Evolutionary conservation across 2,329 filamentous ascomycete genomes (phyloP), one percentile per base, ranked within the genome.

Genomic region (Tolypocladium nubicola): DNA sequence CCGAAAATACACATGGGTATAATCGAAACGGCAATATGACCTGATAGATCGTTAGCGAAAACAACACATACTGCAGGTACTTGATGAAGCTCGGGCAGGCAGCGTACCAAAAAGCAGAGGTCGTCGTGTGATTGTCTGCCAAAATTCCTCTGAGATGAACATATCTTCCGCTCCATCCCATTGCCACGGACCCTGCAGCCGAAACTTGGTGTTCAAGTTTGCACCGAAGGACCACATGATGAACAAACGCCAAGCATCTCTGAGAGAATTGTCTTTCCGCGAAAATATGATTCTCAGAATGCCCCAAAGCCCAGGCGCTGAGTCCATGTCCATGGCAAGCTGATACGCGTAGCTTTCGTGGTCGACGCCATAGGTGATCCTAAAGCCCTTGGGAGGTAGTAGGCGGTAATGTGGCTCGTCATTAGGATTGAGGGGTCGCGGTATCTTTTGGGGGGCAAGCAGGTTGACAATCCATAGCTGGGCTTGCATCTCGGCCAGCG

Each of bases 321-420:
- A 64, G 23, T 67, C 69, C 65, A 76, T 72, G 58, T 78, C 76
- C 1, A 73, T 63, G 0, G 75, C 75, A 0, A 78, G 69, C 61
- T 78, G 75, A 60, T 76, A 78, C 0, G 72, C 72, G 58, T 78
- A 78, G 50, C 68, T 72, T 57, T 78, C 76, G 56, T 78, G 75
- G 54, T 78, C 75, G 4, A 78, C 73, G 10, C 74, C 75, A 58
- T 70, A 70, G 47, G 66, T 65, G 38, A 76, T 70, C 1, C 72
- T 64, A 1, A 69, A 65, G 0, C 58, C 64, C 0, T 65, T 63
- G 6, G 63, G 63, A 0, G 68, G 63, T 0, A 69, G 63, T 1
- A 76, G 63, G 23, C 71, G 70, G 56, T 76, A 75, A 60, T 77
- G 73, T 26, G 65, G 62, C 47, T 73, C 66, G 55, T 73, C 69